Evolutionary conservation across 1,139 yeast species (phyloP).

Genomic region (Saccharomycopsis hybrid): DNA sequence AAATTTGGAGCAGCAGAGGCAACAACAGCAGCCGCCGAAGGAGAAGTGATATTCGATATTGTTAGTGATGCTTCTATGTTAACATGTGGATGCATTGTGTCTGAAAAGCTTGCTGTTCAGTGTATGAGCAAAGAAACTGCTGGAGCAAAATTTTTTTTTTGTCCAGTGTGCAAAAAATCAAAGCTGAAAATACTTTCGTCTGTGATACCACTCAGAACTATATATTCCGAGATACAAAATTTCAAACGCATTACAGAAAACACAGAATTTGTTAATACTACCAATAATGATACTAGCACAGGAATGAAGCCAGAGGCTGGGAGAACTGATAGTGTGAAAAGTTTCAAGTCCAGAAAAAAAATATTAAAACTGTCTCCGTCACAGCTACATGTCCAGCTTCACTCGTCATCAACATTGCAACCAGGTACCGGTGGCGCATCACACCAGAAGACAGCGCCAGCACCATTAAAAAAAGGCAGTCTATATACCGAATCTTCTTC

Average conservation of each 20-base stretch:
- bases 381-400: too few relatives aligned
- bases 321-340: not conserved
- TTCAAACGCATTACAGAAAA: slow-evolving; percentile 4
- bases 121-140: too few relatives aligned
- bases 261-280: too few relatives aligned
- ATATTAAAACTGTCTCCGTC: not conserved
- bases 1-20: too few relatives aligned
- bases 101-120: slow-evolving; percentile 40
- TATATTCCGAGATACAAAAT: slow-evolving; percentile 25
- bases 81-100: slow-evolving; percentile 67
- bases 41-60: slow-evolving; percentile 22
- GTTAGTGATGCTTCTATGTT: slow-evolving; percentile 47
- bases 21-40: too few relatives aligned
- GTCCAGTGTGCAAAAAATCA: slow-evolving; percentile 44
- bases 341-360: not conserved
- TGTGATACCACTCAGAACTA: slow-evolving; percentile 45
- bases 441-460: not conserved
- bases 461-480: slow-evolving; percentile 1
- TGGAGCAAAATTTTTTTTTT: slow-evolving; percentile 25
- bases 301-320: too few relatives aligned
- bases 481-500: slow-evolving; percentile 5
- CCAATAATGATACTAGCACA: not conserved
- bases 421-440: too few relatives aligned
- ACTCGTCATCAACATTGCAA: too few relatives aligned
- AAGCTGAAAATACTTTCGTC: slow-evolving; percentile 37